Conservation (phyloP, 2,329 filamentous ascomycete species). For the Knufia fluminis region DNA sequence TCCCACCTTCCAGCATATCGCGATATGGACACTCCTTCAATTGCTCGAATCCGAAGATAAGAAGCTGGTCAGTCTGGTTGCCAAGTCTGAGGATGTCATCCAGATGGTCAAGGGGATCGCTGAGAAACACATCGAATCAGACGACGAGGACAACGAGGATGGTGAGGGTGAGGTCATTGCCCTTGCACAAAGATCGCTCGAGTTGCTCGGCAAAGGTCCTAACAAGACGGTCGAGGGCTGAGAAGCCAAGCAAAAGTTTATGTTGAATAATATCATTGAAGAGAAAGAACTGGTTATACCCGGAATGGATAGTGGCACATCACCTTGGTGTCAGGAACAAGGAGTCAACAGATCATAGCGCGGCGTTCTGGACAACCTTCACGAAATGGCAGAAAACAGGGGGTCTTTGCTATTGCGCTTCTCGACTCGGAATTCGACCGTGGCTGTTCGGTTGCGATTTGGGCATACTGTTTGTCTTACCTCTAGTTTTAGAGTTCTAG, state of each 20-base stretch:
- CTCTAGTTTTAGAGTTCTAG: not conserved
- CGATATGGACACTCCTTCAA: slow-evolving; percentile 94
- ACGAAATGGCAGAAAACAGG: not conserved
- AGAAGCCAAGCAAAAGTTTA: not conserved
- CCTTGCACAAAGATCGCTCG: slow-evolving; percentile 79
- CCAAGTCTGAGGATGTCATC: slow-evolving; percentile 82
- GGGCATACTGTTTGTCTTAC: not conserved
- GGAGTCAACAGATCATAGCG: slow-evolving; percentile 8
- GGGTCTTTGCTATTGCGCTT: not conserved
- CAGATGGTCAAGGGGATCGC: slow-evolving; percentile 86
- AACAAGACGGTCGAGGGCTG: slow-evolving; percentile 71
- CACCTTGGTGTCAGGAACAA: not conserved
- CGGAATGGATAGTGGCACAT: not conserved
- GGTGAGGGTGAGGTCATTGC: slow-evolving; percentile 89
- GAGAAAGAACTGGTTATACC: slow-evolving; percentile 1
- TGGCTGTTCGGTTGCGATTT: not conserved
- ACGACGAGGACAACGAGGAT: slow-evolving; percentile 77
- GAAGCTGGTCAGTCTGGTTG: slow-evolving; percentile 76
- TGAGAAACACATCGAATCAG: slow-evolving; percentile 77
- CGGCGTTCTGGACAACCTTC: slow-evolving; percentile 8
- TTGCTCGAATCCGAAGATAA: slow-evolving; percentile 91
- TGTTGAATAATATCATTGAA: slow-evolving; percentile 1
- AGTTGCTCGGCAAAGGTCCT: slow-evolving; percentile 68
- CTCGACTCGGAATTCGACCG: not conserved
- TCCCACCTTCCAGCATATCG: slow-evolving; percentile 97